Conservation (phyloP, 805 yeast species). For the Barnettozyma pratensis region DNA sequence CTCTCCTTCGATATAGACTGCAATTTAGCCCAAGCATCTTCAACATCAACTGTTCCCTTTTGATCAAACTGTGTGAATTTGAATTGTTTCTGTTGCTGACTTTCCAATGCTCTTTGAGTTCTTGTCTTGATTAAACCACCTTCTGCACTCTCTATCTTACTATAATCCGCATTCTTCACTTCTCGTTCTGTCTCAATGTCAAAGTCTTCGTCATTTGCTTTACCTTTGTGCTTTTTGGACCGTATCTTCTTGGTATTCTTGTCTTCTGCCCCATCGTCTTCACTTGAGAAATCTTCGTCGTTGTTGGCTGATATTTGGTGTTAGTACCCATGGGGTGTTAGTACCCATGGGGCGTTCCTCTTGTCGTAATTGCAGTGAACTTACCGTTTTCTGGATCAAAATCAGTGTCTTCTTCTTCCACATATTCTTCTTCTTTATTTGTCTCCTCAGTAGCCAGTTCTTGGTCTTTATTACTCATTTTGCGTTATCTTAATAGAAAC, state of each 20-base stretch:
- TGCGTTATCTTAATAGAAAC: too few species aligned
- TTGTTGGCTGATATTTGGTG: slow-evolving; percentile 6
- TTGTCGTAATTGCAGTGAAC: slow-evolving; percentile 1
- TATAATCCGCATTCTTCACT: slow-evolving; percentile 32
- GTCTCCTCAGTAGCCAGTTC: slow-evolving; percentile 22
- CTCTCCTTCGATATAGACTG: slow-evolving; percentile 31
- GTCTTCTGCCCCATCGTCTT: slow-evolving; percentile 20
- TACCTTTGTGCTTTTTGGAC: slow-evolving; percentile 19
- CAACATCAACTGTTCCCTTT: slow-evolving; percentile 37
- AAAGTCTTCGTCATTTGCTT: slow-evolving; percentile 25
- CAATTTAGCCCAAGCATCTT: slow-evolving; percentile 52
- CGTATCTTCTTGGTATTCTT: slow-evolving; percentile 2
- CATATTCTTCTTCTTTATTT: slow-evolving; percentile 33
- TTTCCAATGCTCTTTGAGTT: slow-evolving; percentile 49
- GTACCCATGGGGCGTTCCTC: background rate
- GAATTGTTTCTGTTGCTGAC: slow-evolving; percentile 22
- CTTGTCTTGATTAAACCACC: slow-evolving; percentile 73
- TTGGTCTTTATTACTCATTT: background rate
- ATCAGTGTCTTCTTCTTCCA: slow-evolving; percentile 56
- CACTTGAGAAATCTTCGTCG: slow-evolving; percentile 15
- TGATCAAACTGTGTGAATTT: slow-evolving; percentile 9
- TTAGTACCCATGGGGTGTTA: slow-evolving; percentile 3
- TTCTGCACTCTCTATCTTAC: slow-evolving; percentile 45
- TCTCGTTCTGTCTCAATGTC: slow-evolving; percentile 34
- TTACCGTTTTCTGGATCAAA: slow-evolving; percentile 39